A percentile compares a stretch with the other conserved stretches of the same genome.
Conservation (phyloP, 2,329 filamentous ascomycete genomes). For the Aureobasidium sp. region DNA sequence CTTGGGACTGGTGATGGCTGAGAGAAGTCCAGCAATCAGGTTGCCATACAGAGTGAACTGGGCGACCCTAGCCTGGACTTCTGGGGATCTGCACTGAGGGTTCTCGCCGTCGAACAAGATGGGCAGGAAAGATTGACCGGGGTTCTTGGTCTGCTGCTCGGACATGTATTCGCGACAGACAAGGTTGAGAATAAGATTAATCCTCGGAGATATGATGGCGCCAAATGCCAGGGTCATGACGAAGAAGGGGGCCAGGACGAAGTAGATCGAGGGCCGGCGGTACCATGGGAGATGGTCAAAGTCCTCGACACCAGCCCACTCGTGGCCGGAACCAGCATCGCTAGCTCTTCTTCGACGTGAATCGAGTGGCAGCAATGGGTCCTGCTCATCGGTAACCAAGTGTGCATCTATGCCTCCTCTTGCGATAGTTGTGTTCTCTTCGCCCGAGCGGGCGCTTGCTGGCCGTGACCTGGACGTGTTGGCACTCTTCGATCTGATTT, state of each 20-base stretch:
- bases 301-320: slow-evolving; percentile 32
- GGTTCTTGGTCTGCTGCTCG: slow-evolving; percentile 52
- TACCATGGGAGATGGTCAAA: slow-evolving; percentile 56
- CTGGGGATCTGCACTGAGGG: slow-evolving; percentile 68
- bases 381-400: slow-evolving; percentile 12
- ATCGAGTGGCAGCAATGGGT: slow-evolving; percentile 18
- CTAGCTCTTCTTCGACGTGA: slow-evolving; percentile 13
- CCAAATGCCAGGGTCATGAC: slow-evolving; percentile 82
- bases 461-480: neutral
- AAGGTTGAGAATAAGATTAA: slow-evolving; percentile 77
- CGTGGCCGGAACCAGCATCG: slow-evolving; percentile 16
- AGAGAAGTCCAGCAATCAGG: slow-evolving; percentile 65
- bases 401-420: slow-evolving; percentile 14
- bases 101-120: slow-evolving; percentile 61
- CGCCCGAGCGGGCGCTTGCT: neutral
- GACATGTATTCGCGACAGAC: slow-evolving; percentile 77
- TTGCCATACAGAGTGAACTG: slow-evolving; percentile 70
- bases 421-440: slow-evolving; percentile 13
- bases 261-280: slow-evolving; percentile 61
- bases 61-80: slow-evolving; percentile 70
- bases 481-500: slow-evolving; percentile 18
- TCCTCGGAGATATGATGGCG: slow-evolving; percentile 72
- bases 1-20: slow-evolving; percentile 72
- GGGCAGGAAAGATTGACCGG: slow-evolving; percentile 52
- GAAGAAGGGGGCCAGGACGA: slow-evolving; percentile 72